A percentile compares a stretch with the other conserved stretches of the same genome.
Evolutionary conservation across 2,329 filamentous ascomycete genomes (phyloP).

Genomic region (Aspergillus calidoustus): DNA sequence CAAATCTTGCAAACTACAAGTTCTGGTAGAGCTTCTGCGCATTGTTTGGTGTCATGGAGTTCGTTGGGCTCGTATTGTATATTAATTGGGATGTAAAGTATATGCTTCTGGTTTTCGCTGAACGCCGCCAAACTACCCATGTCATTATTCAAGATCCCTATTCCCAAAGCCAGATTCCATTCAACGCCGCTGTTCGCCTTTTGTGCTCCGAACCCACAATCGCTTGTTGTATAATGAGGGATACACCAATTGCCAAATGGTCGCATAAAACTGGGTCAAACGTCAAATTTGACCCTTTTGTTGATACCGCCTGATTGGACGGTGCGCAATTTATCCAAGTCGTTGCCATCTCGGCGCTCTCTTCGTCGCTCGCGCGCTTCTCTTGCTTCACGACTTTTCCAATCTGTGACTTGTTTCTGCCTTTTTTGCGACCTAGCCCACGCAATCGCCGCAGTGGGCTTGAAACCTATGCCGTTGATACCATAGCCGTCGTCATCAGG

Average conservation of each 20-base stretch:
- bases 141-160: constrained; percentile 15
- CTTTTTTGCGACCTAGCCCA: constrained; percentile 60
- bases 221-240: neutral
- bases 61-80: constrained; percentile 30
- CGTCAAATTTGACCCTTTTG: constrained; percentile 49
- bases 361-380: constrained; percentile 63
- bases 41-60: constrained; percentile 39
- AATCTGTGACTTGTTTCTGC: constrained; percentile 63
- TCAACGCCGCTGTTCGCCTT: constrained; percentile 13
- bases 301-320: constrained; percentile 38
- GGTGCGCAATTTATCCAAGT: constrained; percentile 31
- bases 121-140: constrained; percentile 18
- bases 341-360: constrained; percentile 51
- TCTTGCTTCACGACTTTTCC: constrained; percentile 61
- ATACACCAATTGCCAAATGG: neutral
- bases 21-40: constrained; percentile 46
- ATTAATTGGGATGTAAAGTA: constrained; percentile 31
- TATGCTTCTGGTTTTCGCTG: constrained; percentile 23
- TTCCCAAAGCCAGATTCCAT: constrained; percentile 20
- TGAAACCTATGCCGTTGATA: constrained; percentile 67
- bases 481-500: constrained; percentile 66
- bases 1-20: constrained; percentile 50
- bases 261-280: constrained; percentile 22
- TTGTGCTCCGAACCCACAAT: constrained; percentile 15
- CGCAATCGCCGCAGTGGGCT: constrained; percentile 63